Conservation (phyloP, 768 basidiomycete genomes). For the Hericium erinaceus region DNA sequence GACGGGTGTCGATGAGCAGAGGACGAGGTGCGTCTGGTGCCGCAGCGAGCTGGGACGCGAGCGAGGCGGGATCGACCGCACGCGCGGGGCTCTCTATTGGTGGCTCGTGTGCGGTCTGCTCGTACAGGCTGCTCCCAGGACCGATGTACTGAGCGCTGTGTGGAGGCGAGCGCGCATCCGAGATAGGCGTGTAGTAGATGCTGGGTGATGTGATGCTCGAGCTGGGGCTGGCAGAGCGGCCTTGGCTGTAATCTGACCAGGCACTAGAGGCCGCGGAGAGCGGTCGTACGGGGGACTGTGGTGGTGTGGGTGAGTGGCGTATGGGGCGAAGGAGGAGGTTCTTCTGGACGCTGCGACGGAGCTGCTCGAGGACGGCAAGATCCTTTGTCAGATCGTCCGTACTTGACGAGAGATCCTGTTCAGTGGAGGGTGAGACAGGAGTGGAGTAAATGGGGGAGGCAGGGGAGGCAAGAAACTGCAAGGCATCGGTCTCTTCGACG, state of each 20-base stretch:
- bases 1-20: conserved; percentile 76
- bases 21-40: conserved; percentile 36
- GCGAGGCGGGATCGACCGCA: conserved; percentile 37
- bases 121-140: conserved; percentile 14
- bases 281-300: conserved; percentile 16
- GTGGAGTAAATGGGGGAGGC: conserved; percentile 19
- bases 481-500: conserved; percentile 25
- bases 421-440: conserved; percentile 16
- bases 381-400: conserved; percentile 59
- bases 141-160: conserved; percentile 23
- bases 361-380: conserved; percentile 54
- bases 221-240: conserved; percentile 35
- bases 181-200: conserved; percentile 45
- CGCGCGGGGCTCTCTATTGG: conserved; percentile 21
- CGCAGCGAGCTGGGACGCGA: conserved; percentile 36
- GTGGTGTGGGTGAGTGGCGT: conserved; percentile 32
- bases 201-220: conserved; percentile 31
- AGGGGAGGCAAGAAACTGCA: conserved; percentile 21
- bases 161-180: conserved; percentile 23
- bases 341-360: conserved; percentile 63
- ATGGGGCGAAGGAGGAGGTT: conserved; percentile 77
- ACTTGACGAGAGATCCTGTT: conserved; percentile 18
- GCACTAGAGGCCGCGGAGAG: conserved; percentile 14
- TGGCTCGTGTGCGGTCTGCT: conserved; percentile 9
- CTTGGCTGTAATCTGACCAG: conserved; percentile 23